Evolutionary conservation across 495 filamentous ascomycete species (phyloP), one percentile per base, ranked within the genome.

Genomic region (Penicillium salamii): DNA sequence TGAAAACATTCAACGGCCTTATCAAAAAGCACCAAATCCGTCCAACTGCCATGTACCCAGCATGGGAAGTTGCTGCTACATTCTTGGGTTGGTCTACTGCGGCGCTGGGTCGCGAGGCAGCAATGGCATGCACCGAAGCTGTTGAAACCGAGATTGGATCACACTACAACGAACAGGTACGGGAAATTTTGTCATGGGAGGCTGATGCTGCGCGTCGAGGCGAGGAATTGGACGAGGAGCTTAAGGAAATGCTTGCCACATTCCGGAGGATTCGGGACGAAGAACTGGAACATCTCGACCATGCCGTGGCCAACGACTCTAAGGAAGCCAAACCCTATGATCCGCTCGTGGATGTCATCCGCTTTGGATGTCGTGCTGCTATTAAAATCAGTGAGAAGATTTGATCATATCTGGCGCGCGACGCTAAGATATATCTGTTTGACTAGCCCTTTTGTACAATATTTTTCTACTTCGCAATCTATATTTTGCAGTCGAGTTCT

Each of bases 101-200:
- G 0, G 65, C 91, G n/a, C 77, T 97, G 77, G 91, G 95, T 0
- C 81, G 88, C 32, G 92, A 97, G 71, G 92, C 93, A 0, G 91
- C 93, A 3, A 98, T 98, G 93, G 93, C 95, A 18, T 98, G 93
- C 63, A 98, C 93, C 9, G 93, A 98, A 70, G 93, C 93, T 5
- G 91, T 98, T 23, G 93, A 98, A 74, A 98, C 95, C 23, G 93
- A 97, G 75, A 98, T 98, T 54, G 93, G 95, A 1, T 81, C 80
- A 13, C 93, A 98, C 67, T 98, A 98, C 65, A 98, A 98, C 65
- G 85, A 83, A 33, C 93, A 98, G 71, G 87, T 98, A 26, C 69
- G 88, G 40, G 75, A 78, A 32, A 72, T 98, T 59, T 60, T 97
- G 23, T 80, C 82, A 48, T 97, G 95, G 89, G 77, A 89, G 53